Evolutionary conservation across 179 eudicot genomes (phyloP).

Genomic region (Vitellaria paradoxa): DNA sequence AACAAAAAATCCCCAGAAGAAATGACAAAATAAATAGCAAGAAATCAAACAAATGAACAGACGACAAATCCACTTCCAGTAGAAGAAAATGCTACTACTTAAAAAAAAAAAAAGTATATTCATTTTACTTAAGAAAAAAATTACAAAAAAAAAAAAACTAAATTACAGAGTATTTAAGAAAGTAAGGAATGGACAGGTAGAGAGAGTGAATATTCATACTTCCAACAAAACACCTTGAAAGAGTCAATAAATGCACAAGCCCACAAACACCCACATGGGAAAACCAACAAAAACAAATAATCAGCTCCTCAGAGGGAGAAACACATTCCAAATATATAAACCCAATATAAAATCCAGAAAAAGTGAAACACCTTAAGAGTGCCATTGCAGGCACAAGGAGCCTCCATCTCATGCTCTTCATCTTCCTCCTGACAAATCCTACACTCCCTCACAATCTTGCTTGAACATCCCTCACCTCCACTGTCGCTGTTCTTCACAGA

Average conservation of each 20-base stretch:
- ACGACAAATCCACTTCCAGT: not conserved
- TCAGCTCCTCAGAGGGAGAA: not conserved
- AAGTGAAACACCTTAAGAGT: constrained; percentile 62
- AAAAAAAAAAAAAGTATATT: not conserved
- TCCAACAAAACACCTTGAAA: not conserved
- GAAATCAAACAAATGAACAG: not conserved
- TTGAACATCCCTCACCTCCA: constrained; percentile 21
- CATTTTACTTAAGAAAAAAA: not conserved
- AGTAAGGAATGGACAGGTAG: not conserved
- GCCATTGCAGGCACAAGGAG: constrained; percentile 95
- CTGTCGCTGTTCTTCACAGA: not conserved
- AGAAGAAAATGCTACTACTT: not conserved
- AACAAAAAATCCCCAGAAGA: not conserved
- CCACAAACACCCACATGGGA: not conserved
- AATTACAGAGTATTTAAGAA: not conserved
- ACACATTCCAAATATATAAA: not conserved
- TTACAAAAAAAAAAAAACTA: too few relatives aligned
- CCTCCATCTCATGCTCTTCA: constrained; percentile 66
- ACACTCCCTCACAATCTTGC: constrained; percentile 48
- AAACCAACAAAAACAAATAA: not conserved
- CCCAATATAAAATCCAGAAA: not conserved
- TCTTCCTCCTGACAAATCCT: constrained; percentile 93
- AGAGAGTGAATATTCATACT: not conserved
- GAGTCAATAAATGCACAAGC: not conserved
- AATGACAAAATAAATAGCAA: not conserved